Percentiles rank a stretch among this genome's conserved stretches.
Conservation (phyloP, 2,329 filamentous ascomycete genomes). For the Tympanopsis confertula region DNA sequence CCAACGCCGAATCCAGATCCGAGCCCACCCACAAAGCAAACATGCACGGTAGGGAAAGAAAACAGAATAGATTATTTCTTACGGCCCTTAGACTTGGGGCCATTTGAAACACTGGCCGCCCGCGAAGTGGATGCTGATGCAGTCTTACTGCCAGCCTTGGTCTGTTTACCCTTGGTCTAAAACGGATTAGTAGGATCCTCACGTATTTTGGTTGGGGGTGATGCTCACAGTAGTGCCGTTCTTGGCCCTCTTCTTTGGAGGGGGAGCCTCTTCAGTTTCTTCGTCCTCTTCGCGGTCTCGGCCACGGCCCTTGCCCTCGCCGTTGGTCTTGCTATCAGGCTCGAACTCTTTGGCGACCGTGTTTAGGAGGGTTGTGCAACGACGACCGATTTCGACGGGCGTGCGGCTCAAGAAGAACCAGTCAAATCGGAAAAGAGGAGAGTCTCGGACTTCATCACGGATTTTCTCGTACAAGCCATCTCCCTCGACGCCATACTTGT, state of each 20-base stretch:
- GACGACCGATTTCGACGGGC: conserved; percentile 78
- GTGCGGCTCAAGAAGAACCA: conserved; percentile 98
- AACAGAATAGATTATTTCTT: conserved; percentile 29
- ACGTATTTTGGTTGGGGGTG: conserved; percentile 1
- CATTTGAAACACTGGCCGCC: conserved; percentile 71
- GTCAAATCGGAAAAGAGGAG: conserved; percentile 90
- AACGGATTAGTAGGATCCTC: conserved; percentile 2
- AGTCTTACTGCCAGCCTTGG: conserved; percentile 73
- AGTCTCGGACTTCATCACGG: conserved; percentile 92
- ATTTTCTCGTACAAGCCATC: conserved; percentile 87
- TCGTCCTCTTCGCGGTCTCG: conserved; percentile 89
- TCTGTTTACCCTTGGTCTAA: conserved; percentile 37
- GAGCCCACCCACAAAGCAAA: too few species aligned
- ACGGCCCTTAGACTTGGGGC: conserved; percentile 39
- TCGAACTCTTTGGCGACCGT: conserved; percentile 94
- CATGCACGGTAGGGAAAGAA: too few species aligned
- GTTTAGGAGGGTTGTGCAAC: conserved; percentile 87
- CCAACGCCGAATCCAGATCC: too few species aligned
- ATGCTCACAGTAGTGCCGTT: conserved; percentile 72
- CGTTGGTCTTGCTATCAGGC: conserved; percentile 58
- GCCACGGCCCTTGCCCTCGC: conserved; percentile 33
- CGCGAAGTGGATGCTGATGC: conserved; percentile 44
- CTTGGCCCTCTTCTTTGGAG: conserved; percentile 92
- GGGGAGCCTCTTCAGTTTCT: conserved; percentile 74
- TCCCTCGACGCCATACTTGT: conserved; percentile 82